Evolutionary conservation across 2,329 filamentous ascomycete species (phyloP), one percentile per base, ranked within the genome.

Genomic region (Tolypocladium ovalisporum): DNA sequence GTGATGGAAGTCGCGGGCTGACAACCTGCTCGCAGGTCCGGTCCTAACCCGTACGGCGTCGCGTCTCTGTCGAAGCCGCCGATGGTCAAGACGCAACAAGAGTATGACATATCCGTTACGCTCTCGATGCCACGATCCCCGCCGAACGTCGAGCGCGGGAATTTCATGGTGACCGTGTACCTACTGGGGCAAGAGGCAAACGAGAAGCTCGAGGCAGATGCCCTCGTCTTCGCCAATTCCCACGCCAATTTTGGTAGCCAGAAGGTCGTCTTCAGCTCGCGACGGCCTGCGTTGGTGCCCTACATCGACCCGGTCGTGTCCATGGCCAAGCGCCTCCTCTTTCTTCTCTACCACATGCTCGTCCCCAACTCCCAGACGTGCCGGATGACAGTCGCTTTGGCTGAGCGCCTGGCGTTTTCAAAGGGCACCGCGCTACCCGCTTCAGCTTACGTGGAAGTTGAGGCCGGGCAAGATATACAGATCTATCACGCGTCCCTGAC

Each of bases 91-190:
- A 77, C 83, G 22, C 79, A 83, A 52, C 93, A 97, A 70, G 80
- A 86, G 53, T 99, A 99, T 77, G 91, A 97, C 70, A 81, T 99
- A 47, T 79, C 82, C 6, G 78, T 97, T 1, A 78, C 83, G 27
- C 78, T 99, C 36, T 80, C 82, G 4, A 78, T 99, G 61, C 94
- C 94, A 22, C 85, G 87, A 44, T 94, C 90, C 2, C 85, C 84
- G 0, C 73, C 79, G 1, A 99, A 99, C 66, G 73, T 88, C 27
- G 81, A 81, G 2, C 81, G 82, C 17, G 94, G 94, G 34, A 97
- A 97, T 74, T 97, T 97, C 77, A 99, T 99, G 94, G 76, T 97
- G 22, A 86, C 89, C 52, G 75, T 96, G 19, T 81, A 84, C 59
- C 81, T 96, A 55, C 79, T 89, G 54, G 78, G 78, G 32, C 73